A percentile compares a stretch with the other conserved stretches of the same genome.
These are phyloP conservation scores for Saccharomycopsis fermentans DNA, from an alignment of 805 yeast species.

Conservation along the genomic window DNA sequence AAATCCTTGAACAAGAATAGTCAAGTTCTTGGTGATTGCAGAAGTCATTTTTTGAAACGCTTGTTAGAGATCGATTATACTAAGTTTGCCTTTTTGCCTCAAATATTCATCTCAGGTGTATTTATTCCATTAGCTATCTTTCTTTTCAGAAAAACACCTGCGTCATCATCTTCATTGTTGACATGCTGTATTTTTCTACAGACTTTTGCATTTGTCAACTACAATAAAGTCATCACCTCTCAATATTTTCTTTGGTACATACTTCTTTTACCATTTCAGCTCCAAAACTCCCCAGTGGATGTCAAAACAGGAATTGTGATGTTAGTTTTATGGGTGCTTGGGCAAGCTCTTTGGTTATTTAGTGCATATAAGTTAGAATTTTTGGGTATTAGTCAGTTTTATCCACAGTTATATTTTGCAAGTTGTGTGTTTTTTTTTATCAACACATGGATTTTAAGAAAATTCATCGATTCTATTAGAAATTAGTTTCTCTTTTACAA, in stretches of 20 bases:
- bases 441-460: slow-evolving; percentile 52
- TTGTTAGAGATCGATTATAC: slow-evolving; percentile 28
- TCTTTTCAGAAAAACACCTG: background rate
- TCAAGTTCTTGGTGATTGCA: background rate
- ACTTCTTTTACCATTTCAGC: slow-evolving; percentile 67
- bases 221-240: slow-evolving; percentile 80
- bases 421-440: slow-evolving; percentile 49
- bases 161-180: slow-evolving; percentile 27
- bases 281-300: slow-evolving; percentile 30
- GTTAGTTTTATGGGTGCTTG: slow-evolving; percentile 48
- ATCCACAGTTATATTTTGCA: slow-evolving; percentile 45
- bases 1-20: background rate
- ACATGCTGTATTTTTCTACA: slow-evolving; percentile 58
- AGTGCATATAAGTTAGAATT: slow-evolving; percentile 78
- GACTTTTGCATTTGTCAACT: slow-evolving; percentile 67
- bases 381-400: slow-evolving; percentile 56
- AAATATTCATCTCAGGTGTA: slow-evolving; percentile 48
- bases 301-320: slow-evolving; percentile 33
- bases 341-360: slow-evolving; percentile 72
- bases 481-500: background rate
- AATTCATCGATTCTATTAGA: slow-evolving; percentile 37
- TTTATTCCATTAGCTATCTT: slow-evolving; percentile 39
- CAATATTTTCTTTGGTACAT: slow-evolving; percentile 95
- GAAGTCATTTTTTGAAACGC: background rate
- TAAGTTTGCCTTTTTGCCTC: slow-evolving; percentile 76